Conservation (phyloP, 805 yeast species). For the Ogataea siamensis region DNA sequence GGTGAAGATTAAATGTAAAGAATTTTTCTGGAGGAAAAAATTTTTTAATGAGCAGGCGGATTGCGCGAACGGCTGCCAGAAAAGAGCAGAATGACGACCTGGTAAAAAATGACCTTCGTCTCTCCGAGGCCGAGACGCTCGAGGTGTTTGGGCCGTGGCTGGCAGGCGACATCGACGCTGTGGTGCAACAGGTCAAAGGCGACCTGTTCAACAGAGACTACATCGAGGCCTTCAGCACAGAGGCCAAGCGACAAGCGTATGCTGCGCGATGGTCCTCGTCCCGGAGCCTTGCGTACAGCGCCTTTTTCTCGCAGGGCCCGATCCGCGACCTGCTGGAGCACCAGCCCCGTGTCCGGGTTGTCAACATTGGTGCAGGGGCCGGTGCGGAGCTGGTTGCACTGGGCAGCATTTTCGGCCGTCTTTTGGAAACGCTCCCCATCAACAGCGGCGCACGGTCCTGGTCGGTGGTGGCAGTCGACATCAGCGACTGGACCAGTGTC, state of each 20-base stretch:
- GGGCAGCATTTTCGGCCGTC: constrained; percentile 52
- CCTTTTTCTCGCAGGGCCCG: constrained; percentile 55
- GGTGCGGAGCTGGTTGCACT: constrained; percentile 75
- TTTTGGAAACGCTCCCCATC: constrained; percentile 16
- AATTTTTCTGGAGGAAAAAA: constrained; percentile 6
- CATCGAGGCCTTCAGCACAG: constrained; percentile 61
- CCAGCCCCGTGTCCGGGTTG: constrained; percentile 32
- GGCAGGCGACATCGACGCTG: constrained; percentile 35
- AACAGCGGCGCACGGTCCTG: constrained; percentile 9
- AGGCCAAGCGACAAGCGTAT: constrained; percentile 68
- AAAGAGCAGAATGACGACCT: constrained; percentile 15
- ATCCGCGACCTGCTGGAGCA: constrained; percentile 38
- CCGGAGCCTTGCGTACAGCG: constrained; percentile 69
- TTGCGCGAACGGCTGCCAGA: constrained; percentile 31
- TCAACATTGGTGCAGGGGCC: constrained; percentile 88
- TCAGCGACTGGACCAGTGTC: constrained; percentile 72
- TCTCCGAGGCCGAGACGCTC: constrained; percentile 38
- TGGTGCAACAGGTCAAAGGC: constrained; percentile 68
- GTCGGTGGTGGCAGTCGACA: constrained; percentile 60
- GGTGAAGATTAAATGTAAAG: constrained; percentile 41
- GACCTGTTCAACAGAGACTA: constrained; percentile 71
- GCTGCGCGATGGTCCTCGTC: constrained; percentile 86
- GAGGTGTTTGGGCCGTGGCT: constrained; percentile 31
- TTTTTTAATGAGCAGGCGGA: constrained; percentile 33
- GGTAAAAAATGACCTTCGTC: constrained; percentile 16